Evolutionary conservation across 148 eudicot species (phyloP).

Genomic region (Cornus controversa): DNA sequence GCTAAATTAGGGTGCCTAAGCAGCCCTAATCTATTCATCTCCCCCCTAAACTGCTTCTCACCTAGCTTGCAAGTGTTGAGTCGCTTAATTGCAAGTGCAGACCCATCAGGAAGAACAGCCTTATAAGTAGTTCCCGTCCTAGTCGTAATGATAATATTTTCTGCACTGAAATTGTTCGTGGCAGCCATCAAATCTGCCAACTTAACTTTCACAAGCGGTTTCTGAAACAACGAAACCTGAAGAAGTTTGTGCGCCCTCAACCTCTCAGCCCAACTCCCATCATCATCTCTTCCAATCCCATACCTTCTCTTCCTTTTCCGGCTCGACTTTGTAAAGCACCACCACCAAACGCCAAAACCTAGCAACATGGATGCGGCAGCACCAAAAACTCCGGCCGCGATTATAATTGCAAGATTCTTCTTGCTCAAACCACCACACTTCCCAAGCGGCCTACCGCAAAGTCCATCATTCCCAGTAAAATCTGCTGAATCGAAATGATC

Average conservation of each 20-base stretch:
- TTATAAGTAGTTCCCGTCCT: slow-evolving; percentile 61
- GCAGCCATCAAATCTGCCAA: slow-evolving; percentile 59
- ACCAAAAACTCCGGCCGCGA: slow-evolving; percentile 61
- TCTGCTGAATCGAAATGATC: slow-evolving; percentile 21
- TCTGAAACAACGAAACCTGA: slow-evolving; percentile 66
- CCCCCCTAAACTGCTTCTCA: slow-evolving; percentile 63
- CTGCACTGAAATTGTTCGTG: slow-evolving; percentile 45
- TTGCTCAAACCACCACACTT: slow-evolving; percentile 59
- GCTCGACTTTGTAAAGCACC: not conserved
- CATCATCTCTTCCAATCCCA: slow-evolving; percentile 33
- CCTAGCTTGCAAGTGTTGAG: slow-evolving; percentile 44
- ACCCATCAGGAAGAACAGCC: slow-evolving; percentile 66
- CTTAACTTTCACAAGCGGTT: slow-evolving; percentile 61
- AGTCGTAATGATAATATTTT: slow-evolving; percentile 32
- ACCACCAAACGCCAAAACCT: slow-evolving; percentile 9
- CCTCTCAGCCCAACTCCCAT: slow-evolving; percentile 54
- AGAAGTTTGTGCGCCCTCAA: slow-evolving; percentile 47
- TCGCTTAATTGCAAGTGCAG: slow-evolving; percentile 66
- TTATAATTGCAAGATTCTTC: slow-evolving; percentile 42
- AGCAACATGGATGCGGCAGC: slow-evolving; percentile 35
- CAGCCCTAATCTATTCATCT: slow-evolving; percentile 61
- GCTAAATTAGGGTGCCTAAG: slow-evolving; percentile 79
- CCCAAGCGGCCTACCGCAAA: slow-evolving; percentile 52
- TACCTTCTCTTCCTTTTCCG: slow-evolving; percentile 27
- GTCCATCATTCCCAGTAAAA: slow-evolving; percentile 48